A percentile compares a stretch with the other conserved stretches of the same genome.
Evolutionary conservation across 805 yeast genomes (phyloP).

Genomic region (Saccharomycopsis babjevae): DNA sequence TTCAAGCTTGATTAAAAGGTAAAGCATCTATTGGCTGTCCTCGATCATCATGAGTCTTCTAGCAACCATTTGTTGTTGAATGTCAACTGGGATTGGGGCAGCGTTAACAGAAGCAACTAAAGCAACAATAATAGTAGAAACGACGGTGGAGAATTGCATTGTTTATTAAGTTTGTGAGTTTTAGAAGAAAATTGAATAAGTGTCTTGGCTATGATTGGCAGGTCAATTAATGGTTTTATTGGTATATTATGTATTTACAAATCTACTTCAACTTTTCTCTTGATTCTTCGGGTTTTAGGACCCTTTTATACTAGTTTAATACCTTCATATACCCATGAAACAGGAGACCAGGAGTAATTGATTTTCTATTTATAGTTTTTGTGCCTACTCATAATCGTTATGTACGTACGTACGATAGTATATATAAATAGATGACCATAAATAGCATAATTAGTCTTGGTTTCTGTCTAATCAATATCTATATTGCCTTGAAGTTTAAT

Average conservation of each 20-base stretch:
- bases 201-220: too few species aligned
- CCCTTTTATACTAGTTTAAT: neutral
- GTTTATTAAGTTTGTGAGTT: too few species aligned
- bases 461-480: too few species aligned
- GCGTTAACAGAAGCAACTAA: constrained; percentile 15
- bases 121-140: constrained; percentile 9
- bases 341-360: neutral
- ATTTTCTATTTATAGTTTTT: neutral
- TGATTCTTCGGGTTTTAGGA: neutral
- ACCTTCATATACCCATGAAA: neutral
- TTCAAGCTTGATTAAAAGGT: neutral
- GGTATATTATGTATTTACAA: too few species aligned
- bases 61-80: constrained; percentile 12
- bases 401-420: neutral
- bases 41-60: constrained; percentile 7
- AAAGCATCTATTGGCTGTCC: neutral
- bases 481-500: neutral
- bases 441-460: too few species aligned
- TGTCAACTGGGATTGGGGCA: constrained; percentile 17
- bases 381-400: neutral
- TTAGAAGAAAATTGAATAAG: too few species aligned
- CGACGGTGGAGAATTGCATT: constrained; percentile 17
- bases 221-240: too few species aligned
- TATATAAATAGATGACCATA: too few species aligned
- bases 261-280: too few species aligned